Evolutionary conservation across 2,329 filamentous ascomycete species (phyloP).

Genomic region (Cladosporium halotolerans): DNA sequence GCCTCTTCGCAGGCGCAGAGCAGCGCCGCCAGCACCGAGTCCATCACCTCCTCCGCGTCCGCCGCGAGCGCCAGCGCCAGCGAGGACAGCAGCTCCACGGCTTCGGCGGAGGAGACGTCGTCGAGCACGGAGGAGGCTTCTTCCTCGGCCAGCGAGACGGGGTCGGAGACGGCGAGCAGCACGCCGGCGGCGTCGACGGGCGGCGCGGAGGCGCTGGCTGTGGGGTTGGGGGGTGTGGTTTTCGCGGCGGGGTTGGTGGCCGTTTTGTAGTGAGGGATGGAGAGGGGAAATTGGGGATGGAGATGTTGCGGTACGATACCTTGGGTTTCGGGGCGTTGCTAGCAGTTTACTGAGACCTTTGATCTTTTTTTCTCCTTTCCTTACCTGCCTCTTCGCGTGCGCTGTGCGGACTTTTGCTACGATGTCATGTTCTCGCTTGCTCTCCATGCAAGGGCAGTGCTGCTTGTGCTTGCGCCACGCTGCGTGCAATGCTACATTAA

Average conservation of each 20-base stretch:
- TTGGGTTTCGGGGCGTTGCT: too few relatives aligned
- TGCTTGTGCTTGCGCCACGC: too few relatives aligned
- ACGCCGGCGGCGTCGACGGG: slow-evolving; percentile 1
- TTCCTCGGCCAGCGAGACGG: background rate
- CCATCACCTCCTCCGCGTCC: background rate
- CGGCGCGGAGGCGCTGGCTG: slow-evolving; percentile 1
- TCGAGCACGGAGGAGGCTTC: background rate
- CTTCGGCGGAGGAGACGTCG: background rate
- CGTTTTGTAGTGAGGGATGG: slow-evolving; percentile 15
- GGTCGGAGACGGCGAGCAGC: background rate
- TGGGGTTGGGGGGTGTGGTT: slow-evolving; percentile 1
- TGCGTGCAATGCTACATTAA: too few relatives aligned
- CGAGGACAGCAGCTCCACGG: background rate
- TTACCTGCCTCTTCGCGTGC: too few relatives aligned
- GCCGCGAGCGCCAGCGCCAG: background rate
- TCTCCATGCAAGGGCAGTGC: too few relatives aligned
- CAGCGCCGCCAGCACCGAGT: background rate
- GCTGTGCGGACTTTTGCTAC: too few relatives aligned
- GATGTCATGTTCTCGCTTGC: too few relatives aligned
- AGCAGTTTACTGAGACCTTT: too few relatives aligned
- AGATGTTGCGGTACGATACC: too few relatives aligned
- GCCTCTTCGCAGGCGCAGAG: background rate
- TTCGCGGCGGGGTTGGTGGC: slow-evolving; percentile 22
- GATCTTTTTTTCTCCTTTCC: too few relatives aligned
- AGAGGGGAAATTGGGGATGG: too few relatives aligned